phyloP scores from a whole-genome alignment of 257 asterid genomes.

The Nicotiana attenuata region DNA sequence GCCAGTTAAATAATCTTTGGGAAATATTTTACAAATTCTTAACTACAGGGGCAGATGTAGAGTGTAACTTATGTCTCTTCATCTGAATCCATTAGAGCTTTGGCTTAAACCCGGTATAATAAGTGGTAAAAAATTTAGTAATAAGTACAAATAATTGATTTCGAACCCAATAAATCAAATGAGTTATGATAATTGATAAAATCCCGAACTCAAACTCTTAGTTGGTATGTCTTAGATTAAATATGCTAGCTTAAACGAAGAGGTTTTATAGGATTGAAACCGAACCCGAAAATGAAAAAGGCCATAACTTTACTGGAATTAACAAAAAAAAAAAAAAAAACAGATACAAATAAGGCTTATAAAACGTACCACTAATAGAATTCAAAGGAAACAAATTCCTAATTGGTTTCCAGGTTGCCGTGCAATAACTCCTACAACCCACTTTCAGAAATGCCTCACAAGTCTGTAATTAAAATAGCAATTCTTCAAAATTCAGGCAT shows the following conservation, averaged over 20 bases:
- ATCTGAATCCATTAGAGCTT: no score
- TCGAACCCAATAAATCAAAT: no score
- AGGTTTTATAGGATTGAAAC: not conserved
- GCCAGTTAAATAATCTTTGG: not conserved
- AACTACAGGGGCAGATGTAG: no score
- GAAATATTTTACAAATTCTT: not conserved
- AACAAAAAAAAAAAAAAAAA: not conserved
- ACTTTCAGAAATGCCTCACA: not conserved
- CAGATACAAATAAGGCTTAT: not conserved
- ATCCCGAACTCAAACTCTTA: no score
- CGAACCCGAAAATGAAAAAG: not conserved
- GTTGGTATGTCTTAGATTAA: not conserved
- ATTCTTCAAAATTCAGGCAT: not conserved
- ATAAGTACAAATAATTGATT: no score
- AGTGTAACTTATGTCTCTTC: no score
- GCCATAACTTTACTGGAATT: not conserved
- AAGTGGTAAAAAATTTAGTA: no score
- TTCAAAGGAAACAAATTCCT: constrained; percentile 2
- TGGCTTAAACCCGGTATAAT: no score
- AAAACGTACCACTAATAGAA: not conserved
- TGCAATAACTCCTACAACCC: not conserved
- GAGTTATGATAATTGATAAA: no score
- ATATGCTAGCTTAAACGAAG: no score
- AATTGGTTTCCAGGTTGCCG: not conserved
- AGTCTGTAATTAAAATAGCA: not conserved